Conservation (phyloP, 78 protist species). For the Dictyostelium brefeldianum region DNA sequence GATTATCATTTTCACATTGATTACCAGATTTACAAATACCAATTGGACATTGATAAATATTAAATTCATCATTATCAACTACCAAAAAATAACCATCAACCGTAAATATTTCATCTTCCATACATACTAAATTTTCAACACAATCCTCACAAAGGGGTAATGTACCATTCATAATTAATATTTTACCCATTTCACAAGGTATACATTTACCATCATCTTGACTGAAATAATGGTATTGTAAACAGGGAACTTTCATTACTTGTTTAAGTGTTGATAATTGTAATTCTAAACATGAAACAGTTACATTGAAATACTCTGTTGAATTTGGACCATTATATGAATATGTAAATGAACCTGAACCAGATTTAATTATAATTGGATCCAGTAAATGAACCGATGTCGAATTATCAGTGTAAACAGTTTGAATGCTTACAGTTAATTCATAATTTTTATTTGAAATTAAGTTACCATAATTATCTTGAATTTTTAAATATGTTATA, state of each 20-base stretch:
- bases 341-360: background rate
- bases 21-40: background rate
- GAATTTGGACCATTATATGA: background rate
- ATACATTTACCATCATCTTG: background rate
- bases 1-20: background rate
- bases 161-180: background rate
- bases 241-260: background rate
- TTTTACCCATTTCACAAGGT: background rate
- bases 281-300: background rate
- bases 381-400: background rate
- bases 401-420: background rate
- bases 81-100: background rate
- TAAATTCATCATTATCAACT: background rate
- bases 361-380: background rate
- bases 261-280: background rate
- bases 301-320: background rate
- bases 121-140: background rate
- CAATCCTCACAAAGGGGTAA: background rate
- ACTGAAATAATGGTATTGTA: background rate
- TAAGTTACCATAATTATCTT: background rate
- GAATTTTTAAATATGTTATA: background rate
- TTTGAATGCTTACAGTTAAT: background rate
- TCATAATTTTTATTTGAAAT: background rate
- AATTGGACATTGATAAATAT: background rate
- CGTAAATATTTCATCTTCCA: background rate